Conservation (phyloP, 495 filamentous ascomycete genomes). For the Podospora fimiseda region DNA sequence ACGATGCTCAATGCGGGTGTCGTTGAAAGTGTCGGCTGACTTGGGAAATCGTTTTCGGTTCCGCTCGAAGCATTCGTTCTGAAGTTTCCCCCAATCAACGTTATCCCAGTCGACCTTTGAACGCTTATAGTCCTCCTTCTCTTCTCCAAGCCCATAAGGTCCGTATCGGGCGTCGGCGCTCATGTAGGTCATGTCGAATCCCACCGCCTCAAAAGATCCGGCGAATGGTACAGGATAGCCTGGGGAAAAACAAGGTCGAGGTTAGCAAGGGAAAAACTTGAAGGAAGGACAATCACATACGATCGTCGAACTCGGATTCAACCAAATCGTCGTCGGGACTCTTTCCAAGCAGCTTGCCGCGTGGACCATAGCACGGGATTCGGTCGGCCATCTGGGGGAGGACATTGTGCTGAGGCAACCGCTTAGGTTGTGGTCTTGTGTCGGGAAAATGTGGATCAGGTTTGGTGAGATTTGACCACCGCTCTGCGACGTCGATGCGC, state of each 20-base stretch:
- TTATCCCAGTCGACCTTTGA: constrained; percentile 64
- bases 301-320: constrained; percentile 16
- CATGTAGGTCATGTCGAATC: constrained; percentile 25
- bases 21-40: constrained; percentile 10
- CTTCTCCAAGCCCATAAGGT: constrained; percentile 27
- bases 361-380: constrained; percentile 24
- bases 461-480: constrained; percentile 2
- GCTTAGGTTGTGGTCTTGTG: constrained; percentile 8
- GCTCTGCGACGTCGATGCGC: constrained; percentile 3
- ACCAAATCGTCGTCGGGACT: constrained; percentile 27
- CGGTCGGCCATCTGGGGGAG: constrained; percentile 19
- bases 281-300: constrained; percentile 10
- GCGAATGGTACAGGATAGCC: constrained; percentile 25
- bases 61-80: constrained; percentile 58
- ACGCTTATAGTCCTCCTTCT: constrained; percentile 19
- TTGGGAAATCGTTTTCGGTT: constrained; percentile 58
- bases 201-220: constrained; percentile 27
- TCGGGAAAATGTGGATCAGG: constrained; percentile 1
- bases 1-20: constrained; percentile 23
- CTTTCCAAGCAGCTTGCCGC: constrained; percentile 22
- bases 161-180: constrained; percentile 24
- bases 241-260: background rate
- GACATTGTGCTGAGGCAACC: constrained; percentile 23
- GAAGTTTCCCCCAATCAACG: constrained; percentile 70
- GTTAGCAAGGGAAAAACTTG: constrained; percentile 12